A percentile compares a stretch with the other conserved stretches of the same genome.
phyloP scores from a whole-genome alignment of 345 rosid genomes.

The Eucalyptus tenuipes region DNA sequence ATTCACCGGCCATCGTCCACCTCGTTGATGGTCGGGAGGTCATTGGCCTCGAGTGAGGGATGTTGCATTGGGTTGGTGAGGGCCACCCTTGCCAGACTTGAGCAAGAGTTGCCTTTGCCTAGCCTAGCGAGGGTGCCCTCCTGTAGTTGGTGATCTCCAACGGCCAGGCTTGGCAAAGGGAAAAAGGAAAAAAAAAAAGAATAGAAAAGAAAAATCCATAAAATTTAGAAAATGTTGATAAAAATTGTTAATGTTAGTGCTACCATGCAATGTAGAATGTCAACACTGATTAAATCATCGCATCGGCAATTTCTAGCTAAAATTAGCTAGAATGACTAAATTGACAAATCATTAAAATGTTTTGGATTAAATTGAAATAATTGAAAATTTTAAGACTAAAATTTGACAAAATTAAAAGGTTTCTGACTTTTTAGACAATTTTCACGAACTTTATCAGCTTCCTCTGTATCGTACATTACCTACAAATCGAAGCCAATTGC shows the following conservation, averaged over 20 bases:
- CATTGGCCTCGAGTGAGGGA: rapidly evolving
- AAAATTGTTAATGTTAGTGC: rapidly evolving
- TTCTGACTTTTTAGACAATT: too few species aligned
- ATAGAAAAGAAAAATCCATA: too few species aligned
- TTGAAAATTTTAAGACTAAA: too few species aligned
- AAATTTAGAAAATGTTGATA: too few species aligned
- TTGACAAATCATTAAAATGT: neutral
- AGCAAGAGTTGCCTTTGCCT: neutral
- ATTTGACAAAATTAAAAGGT: too few species aligned
- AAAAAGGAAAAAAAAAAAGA: too few species aligned
- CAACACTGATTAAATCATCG: rapidly evolving
- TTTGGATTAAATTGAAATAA: rapidly evolving
- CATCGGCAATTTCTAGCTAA: rapidly evolving
- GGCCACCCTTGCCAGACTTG: rapidly evolving
- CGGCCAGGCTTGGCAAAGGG: rapidly evolving
- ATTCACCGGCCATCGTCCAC: neutral
- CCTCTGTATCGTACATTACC: too few species aligned
- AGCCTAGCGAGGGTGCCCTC: rapidly evolving
- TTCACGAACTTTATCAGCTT: too few species aligned
- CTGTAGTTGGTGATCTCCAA: rapidly evolving
- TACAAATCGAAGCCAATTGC: too few species aligned
- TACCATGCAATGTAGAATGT: rapidly evolving
- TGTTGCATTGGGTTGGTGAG: neutral
- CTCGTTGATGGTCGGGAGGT: rapidly evolving
- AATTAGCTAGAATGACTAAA: rapidly evolving